These are phyloP conservation scores for Penicillium brevicompactum DNA, from an alignment of 2,329 filamentous ascomycete genomes.

Conservation along the genomic window DNA sequence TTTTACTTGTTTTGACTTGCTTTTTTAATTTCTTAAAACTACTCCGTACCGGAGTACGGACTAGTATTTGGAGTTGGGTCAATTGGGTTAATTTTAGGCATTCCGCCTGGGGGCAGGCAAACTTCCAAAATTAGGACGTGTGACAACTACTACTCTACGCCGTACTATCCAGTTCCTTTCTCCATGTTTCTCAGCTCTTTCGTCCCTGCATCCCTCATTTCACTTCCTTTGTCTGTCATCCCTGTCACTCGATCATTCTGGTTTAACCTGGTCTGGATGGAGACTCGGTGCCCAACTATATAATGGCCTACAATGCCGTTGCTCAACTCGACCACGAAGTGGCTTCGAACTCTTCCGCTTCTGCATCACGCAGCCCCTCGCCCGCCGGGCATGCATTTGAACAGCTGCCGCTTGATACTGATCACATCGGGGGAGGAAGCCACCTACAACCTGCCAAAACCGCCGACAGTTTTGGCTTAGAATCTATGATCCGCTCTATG, in stretches of 20 bases:
- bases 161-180: neutral
- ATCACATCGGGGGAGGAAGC: constrained; percentile 32
- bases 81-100: neutral
- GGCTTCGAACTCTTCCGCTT: constrained; percentile 39
- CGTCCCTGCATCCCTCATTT: neutral
- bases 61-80: neutral
- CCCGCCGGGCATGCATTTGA: constrained; percentile 30
- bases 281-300: constrained; percentile 12
- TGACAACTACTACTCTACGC: neutral
- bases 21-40: neutral
- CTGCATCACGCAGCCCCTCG: constrained; percentile 36
- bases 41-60: too few relatives aligned
- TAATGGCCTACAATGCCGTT: constrained; percentile 48
- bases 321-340: constrained; percentile 44
- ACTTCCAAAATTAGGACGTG: constrained; percentile 8
- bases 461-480: constrained; percentile 25
- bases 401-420: constrained; percentile 33
- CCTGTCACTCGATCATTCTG: neutral
- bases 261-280: constrained; percentile 19
- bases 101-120: constrained; percentile 3
- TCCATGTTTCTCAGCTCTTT: neutral
- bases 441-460: constrained; percentile 33
- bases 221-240: constrained; percentile 2
- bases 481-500: constrained; percentile 42
- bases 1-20: constrained; percentile 1